Evolutionary conservation across 2,329 filamentous ascomycete species (phyloP), one percentile per base, ranked within the genome.

Genomic region (Phialophora tarda): DNA sequence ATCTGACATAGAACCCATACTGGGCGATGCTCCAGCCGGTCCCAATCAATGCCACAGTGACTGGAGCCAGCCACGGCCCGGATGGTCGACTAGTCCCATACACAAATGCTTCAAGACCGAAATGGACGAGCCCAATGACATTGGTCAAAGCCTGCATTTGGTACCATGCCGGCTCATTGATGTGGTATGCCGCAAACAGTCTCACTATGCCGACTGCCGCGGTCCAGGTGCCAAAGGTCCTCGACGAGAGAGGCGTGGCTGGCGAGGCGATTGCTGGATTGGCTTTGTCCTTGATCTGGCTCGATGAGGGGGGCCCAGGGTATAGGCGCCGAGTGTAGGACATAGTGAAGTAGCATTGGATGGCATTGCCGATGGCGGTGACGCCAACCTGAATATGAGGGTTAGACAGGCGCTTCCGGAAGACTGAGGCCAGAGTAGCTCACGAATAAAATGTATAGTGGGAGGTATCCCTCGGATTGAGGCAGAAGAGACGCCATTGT

Each of bases 151-250:
- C 81, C 17, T 90, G 90, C 65, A 97, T 82, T 77, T 95, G 86
- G 78, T 96, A 97, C 62, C 93, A 83, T 53, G 86, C 84, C 0
- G 86, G 85, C 67, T 92, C 84, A 71, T 87, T 83, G 69, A 96
- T 87, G 77, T 96, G 84, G 80, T 96, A 96, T 38, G 91, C 91
- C 4, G 92, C 91, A 75, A 96, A 96, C 71, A 93, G 81, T 60
- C 93, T 87, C 53, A 96, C 85, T 59, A 96, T 81, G 65, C 88
- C 86, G 5, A 90, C 89, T 65, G 96, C 83, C 65, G 94, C 84
- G 0, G 93, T 96, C 89, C 93, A 97, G 32, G 91, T 95, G 62
- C 91, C 93, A 77, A 96, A 96, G 23, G 92, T 88, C 70, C 92
- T 89, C 28, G 89, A 89, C 11, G 88, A 89, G 32, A 97, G 86